Base-by-base conservation (phyloP, 257 asterid species). In the Solanum arcanum region DNA sequence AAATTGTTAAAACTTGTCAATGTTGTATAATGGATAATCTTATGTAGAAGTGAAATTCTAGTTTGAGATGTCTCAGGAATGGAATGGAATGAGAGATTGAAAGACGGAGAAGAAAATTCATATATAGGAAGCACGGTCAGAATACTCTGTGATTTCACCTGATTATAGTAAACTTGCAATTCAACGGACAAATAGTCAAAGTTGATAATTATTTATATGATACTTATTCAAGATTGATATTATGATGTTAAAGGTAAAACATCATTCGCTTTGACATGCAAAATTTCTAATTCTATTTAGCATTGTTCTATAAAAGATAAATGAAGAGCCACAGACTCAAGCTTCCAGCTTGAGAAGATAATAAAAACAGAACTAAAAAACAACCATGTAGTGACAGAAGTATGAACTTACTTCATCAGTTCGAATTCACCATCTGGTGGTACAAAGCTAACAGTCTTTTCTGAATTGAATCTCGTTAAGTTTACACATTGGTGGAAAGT, bases 381-480 rank as follows among this genome's bases (percentile, higher is more conserved):
- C 35, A 68, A 52, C 62, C 70, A 35, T 29, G 35, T 52, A 60
- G 64, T 33, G 8, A 20, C 81, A 42, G 47, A 86, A 90, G 87
- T 70, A 87, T 70, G 80, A 88, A 81, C 99, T 93, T 95, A 97
- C 99, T 96, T 97, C 99, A 97, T 97, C 94, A 97, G 88, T 93
- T 97, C 99, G 88, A 97, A 97, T 96, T 97, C 99, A 89, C 99
- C 99, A 96, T 97, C 99, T 18, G 99, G 99, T 74, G 99, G 99
- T 92, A 97, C 99, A 92, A 97, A 97, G 89, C 99, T 97, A 85
- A 97, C 99, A 3, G 99, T 97, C 92, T 96, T 97, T 89, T 97
- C 99, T 13, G 99, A 93, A 91, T 97, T 97, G 92, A 97, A 97
- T 94, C 99, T 93, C 74, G 99, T 97, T 89, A 97, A 95, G 91